Evolutionary conservation across 495 filamentous ascomycete genomes (phyloP), one percentile per base, ranked within the genome.

Genomic region (Choiromyces venosus): DNA sequence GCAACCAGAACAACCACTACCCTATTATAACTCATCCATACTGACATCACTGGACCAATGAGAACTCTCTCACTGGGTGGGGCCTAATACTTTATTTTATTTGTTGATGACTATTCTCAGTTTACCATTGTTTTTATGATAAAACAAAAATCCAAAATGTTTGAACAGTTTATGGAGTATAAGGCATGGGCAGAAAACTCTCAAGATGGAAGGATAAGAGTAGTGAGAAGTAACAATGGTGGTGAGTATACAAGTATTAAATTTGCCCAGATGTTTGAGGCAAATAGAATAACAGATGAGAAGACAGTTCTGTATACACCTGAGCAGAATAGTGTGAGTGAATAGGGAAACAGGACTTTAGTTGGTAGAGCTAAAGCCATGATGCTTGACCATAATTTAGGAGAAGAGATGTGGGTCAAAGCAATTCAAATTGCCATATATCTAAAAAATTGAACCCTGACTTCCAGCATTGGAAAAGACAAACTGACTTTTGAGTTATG

Each of bases 201-300:
- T 0, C 19, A n/a, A 1, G 18, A 8, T n/a, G 0, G 19, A 0
- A 1, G 1, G 14, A 46, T n/a, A 21, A n/a, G n/a, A 5, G 16
- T 7, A 6, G 0, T 46, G 7, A n/a, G 44, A n/a, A n/a, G 19
- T 8, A 7, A 46, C 1, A 46, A 46, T 8, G 19, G 44, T 6
- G 44, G 44, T 0, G 44, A 46, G 8, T 46, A 46, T n/a, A 46
- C 44, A 0, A n/a, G 44, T 46, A 1, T 21, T 16, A 10, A 16
- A 16, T 40, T 40, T 1, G 8, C 39, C 0, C 12, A 40, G 1
- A 40, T 40, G 14, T 40, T 14, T 1, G 18, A 40, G 0, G 12
- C 14, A 40, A 40, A 40, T 40, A 6, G 44, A 0, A 46, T 46
- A 0, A 46, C 44, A 21, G 19, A 46, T 6, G 44, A 46, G n/a